phyloP scores from a whole-genome alignment of 75 land plant genomes.

The Pseudotsuga menziesii region DNA sequence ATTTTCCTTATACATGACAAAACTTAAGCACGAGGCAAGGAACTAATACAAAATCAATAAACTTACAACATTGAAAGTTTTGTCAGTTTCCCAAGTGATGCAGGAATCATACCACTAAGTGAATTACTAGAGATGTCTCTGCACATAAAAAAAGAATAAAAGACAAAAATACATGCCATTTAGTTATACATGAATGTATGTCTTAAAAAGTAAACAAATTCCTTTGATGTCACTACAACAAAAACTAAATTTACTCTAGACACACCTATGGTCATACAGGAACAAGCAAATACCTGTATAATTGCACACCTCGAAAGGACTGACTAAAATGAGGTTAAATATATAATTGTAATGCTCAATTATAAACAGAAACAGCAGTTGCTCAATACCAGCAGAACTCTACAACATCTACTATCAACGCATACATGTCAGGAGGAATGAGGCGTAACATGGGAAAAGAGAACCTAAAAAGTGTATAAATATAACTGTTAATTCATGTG shows the following conservation, averaged over 20 bases:
- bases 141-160: constrained; percentile 4
- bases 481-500: too few species aligned
- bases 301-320: too few species aligned
- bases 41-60: not conserved
- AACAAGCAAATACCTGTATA: too few species aligned
- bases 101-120: constrained; percentile 70
- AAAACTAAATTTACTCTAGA: too few species aligned
- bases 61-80: constrained; percentile 61
- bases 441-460: not conserved
- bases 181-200: not conserved
- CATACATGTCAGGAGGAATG: too few species aligned
- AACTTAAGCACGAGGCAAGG: not conserved
- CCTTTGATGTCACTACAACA: not conserved
- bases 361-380: too few species aligned
- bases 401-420: too few species aligned
- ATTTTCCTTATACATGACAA: not conserved
- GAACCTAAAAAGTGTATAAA: not conserved
- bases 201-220: not conserved
- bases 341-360: too few species aligned
- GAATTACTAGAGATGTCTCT: constrained; percentile 83
- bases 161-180: not conserved
- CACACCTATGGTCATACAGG: too few species aligned
- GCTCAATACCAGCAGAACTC: too few species aligned
- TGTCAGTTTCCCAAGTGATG: constrained; percentile 54
- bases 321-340: too few species aligned